Percentiles rank a stretch among this genome's conserved stretches.
These are phyloP conservation scores for Gossypium stocksii DNA, from an alignment of 345 rosid species.

Conservation along the genomic window DNA sequence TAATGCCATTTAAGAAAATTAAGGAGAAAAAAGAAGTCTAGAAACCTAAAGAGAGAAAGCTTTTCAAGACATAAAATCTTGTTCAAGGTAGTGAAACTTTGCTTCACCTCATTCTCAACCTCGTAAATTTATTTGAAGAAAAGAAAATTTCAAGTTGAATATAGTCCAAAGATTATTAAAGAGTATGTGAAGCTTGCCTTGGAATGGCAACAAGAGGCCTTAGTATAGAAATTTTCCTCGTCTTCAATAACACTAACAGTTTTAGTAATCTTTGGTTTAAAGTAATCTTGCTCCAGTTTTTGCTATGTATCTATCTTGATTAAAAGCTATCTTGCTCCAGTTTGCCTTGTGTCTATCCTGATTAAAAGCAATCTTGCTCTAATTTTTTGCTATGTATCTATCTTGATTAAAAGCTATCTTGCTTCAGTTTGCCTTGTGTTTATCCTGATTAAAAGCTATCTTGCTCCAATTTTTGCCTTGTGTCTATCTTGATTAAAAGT, in stretches of 20 bases:
- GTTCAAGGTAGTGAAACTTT: background rate
- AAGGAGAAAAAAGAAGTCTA: too few relatives aligned
- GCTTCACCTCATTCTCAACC: background rate
- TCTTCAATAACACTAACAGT: background rate
- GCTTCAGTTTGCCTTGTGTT: too few relatives aligned
- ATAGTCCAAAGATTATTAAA: background rate
- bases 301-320: background rate
- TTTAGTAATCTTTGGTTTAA: constrained; percentile 1
- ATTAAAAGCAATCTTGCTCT: too few relatives aligned
- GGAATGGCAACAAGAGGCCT: background rate
- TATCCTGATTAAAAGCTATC: too few relatives aligned
- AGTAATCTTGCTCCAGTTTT: background rate
- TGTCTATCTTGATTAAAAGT: too few relatives aligned
- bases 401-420: too few relatives aligned
- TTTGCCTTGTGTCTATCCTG: too few relatives aligned
- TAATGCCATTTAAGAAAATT: too few relatives aligned
- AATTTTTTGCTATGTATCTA: too few relatives aligned
- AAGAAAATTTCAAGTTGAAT: background rate
- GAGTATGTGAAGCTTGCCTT: background rate
- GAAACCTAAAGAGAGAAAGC: constrained; percentile 6
- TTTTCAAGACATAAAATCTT: background rate
- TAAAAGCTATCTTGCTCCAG: too few relatives aligned
- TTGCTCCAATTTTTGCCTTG: too few relatives aligned
- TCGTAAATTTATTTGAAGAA: background rate
- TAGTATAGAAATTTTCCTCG: background rate